Conservation (phyloP, 345 rosid genomes). For the Durio zibethinus region DNA sequence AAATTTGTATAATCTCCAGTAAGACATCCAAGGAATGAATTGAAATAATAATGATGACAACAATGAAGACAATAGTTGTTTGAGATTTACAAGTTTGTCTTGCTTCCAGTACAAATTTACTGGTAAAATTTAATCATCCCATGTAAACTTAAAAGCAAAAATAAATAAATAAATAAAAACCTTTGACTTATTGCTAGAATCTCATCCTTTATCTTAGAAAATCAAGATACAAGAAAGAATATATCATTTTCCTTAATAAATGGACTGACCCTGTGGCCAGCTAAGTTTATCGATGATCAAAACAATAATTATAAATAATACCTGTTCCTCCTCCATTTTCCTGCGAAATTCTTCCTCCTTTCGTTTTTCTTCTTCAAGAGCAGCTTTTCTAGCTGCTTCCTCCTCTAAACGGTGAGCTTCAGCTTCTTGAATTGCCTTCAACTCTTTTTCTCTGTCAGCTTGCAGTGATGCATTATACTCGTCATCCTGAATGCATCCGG, state of each 20-base stretch:
- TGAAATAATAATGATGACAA: background rate
- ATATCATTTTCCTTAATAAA: background rate
- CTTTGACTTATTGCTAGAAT: background rate
- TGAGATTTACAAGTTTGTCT: background rate
- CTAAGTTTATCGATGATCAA: background rate
- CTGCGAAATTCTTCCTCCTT: conserved; percentile 73
- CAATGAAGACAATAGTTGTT: background rate
- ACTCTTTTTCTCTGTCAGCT: conserved; percentile 94
- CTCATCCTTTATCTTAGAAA: background rate
- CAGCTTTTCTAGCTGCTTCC: conserved; percentile 74
- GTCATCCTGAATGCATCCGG: conserved; percentile 65
- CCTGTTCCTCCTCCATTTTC: conserved; percentile 91
- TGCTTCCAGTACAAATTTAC: background rate
- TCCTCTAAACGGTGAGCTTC: conserved; percentile 70
- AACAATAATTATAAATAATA: conserved; percentile 22
- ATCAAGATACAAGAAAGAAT: background rate
- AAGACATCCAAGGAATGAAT: background rate
- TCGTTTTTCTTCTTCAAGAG: conserved; percentile 64
- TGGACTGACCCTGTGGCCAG: background rate
- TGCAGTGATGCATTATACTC: conserved; percentile 92
- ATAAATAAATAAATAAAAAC: background rate
- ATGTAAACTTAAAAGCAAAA: background rate
- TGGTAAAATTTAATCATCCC: background rate
- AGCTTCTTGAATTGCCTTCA: conserved; percentile 79
- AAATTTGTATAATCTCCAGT: background rate